Base-by-base conservation (phyloP, 192 early-diverging fungal genomes). In the Dimargaris verticillata region DNA sequence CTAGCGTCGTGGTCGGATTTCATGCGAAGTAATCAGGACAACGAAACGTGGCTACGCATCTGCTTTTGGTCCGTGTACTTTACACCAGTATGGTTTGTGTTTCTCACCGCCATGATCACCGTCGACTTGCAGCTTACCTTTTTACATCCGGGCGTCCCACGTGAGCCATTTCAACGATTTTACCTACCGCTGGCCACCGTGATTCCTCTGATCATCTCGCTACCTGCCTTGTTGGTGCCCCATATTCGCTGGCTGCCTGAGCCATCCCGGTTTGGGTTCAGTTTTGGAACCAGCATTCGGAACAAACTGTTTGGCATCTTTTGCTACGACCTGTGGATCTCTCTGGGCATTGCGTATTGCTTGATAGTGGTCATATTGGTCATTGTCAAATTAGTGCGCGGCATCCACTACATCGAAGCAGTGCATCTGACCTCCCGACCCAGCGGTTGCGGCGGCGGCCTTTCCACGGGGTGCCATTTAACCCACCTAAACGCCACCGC, bases 301-400 rank as follows among this genome's bases (percentile, higher is more conserved):
- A 59, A 59, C 43, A 20, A 44, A 1, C 9, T 59, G 57, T 59
- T 59, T 43, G 25, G 15, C n/a, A 24, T 59, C 3, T 59, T 59
- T n/a, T 59, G 57, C n/a, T 59, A 59, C 43, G 57, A 59, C n/a
- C 43, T 59, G 24, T 59, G 57, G 57, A 59, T 59, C 1, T 28
- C 41, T 1, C n/a, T 59, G 57, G 57, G 57, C 9, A 59, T 59
- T 11, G 38, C 25, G 20, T 38, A 59, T n/a, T 43, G 57, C 43
- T 6, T 59, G 17, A 38, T 59, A 3, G 42, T 59, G n/a, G 57
- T 59, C 1, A 25, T 44, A 0, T 38, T 59, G 20, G 57, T 59
- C 41, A 20, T 59, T 17, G n/a, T 59, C 43, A 59, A 59, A 43
- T 38, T 59, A 13, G 18, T 59, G 33, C 33, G 43, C 6, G 57